phyloP scores from a whole-genome alignment of 257 asterid genomes.

The Solanum pennellii region DNA sequence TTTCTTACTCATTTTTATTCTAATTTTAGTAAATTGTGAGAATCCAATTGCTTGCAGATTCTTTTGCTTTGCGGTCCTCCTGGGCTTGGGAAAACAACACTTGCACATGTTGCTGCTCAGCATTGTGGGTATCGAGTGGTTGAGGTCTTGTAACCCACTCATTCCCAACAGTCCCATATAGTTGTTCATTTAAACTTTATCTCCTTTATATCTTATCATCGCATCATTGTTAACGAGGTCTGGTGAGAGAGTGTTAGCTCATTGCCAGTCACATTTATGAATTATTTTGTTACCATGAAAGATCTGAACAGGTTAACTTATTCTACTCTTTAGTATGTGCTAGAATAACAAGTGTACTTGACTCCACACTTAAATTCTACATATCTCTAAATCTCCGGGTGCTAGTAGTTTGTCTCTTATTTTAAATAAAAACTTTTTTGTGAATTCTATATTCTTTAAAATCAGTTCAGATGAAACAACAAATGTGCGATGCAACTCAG shows the following conservation, averaged over 20 bases:
- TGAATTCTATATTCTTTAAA: neutral
- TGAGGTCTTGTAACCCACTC: slow-evolving; percentile 46
- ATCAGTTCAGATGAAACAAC: neutral
- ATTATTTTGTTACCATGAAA: neutral
- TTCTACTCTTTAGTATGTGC: neutral
- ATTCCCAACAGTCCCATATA: neutral
- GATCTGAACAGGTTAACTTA: neutral
- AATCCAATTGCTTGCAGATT: slow-evolving; percentile 40
- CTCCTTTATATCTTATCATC: neutral
- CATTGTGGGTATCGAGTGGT: slow-evolving; percentile 98
- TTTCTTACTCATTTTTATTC: slow-evolving; percentile 2
- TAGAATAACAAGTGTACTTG: neutral
- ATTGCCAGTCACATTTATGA: neutral
- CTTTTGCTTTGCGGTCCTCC: slow-evolving; percentile 98
- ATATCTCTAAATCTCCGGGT: neutral
- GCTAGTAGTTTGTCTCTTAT: neutral
- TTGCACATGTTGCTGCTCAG: slow-evolving; percentile 96
- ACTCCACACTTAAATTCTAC: neutral
- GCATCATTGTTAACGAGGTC: neutral
- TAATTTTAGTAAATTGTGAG: neutral
- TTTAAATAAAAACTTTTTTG: neutral
- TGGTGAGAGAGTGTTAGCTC: neutral
- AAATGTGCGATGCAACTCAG: neutral
- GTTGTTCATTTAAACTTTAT: slow-evolving; percentile 4
- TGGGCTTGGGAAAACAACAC: slow-evolving; percentile 98